Base-by-base conservation (phyloP, 139 green algal genomes). In the Tetradesmus lagerheimii region DNA sequence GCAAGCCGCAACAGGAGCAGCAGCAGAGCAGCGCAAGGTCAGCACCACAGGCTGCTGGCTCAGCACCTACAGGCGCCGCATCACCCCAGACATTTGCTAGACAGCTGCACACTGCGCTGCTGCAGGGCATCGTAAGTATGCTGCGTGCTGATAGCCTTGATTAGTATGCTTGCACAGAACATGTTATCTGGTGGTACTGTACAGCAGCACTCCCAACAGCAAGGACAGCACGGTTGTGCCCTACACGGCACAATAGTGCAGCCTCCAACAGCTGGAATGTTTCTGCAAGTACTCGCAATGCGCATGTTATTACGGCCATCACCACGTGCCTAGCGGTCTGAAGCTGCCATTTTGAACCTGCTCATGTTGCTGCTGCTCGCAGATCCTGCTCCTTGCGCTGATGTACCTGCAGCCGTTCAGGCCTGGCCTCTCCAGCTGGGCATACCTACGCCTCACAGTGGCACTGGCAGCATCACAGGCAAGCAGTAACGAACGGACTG, bases 371-470 rank as follows among this genome's bases (percentile, higher is more conserved):
- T 64, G 62, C 38, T n/a, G n/a, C 50, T 2, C 25, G 38, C 38
- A 88, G 83, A n/a, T 88, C 4, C 38, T 88, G 83, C 5, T 88
- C 38, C 64, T 88, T 15, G 75, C 64, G 27, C 20, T 88, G 41
- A 8, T 88, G 64, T 88, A 88, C 83, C 38, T 88, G 37, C 83
- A 88, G 64, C 83, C 83, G 14, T 11, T 88, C 5, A 62, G 41
- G 27, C 62, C 37, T 3, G 62, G 64, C 38, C 27, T 80, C 27
- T 88, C 83, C 12, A 29, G 15, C 64, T 80, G 64, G 64, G 62
- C 83, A 4, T 88, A 81, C 83, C 50, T 20, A 4, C 25, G 37
- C 23, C 83, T 88, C 25, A 64, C 47, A n/a, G 53, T 80, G 38
- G 27, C 39, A 2, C 29, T 71, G 57, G 57, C 25, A n/a, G 57